Conservation (phyloP, 768 basidiomycete species). For the Clathrus columnatus region DNA sequence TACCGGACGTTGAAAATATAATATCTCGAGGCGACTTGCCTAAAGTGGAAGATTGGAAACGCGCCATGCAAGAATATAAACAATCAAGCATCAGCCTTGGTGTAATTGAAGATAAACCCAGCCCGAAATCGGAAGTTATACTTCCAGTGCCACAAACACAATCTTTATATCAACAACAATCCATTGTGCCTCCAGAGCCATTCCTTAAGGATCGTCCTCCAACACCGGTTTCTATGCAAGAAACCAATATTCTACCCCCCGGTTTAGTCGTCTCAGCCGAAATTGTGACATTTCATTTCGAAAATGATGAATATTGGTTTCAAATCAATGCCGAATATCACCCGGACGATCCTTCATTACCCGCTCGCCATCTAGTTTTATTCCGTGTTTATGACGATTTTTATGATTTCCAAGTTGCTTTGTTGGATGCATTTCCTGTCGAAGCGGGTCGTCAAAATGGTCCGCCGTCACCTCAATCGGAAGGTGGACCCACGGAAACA, state of each 20-base stretch:
- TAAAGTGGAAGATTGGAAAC: slow-evolving; percentile 98
- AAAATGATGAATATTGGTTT: slow-evolving; percentile 97
- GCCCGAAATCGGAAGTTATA: slow-evolving; percentile 35
- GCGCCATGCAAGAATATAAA: slow-evolving; percentile 90
- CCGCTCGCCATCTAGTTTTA: slow-evolving; percentile 71
- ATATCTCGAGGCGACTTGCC: slow-evolving; percentile 87
- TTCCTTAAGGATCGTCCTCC: slow-evolving; percentile 5
- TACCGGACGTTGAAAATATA: slow-evolving; percentile 65
- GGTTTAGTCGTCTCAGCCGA: slow-evolving; percentile 81
- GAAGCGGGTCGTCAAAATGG: slow-evolving; percentile 71
- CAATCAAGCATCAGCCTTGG: slow-evolving; percentile 93
- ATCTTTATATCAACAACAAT: slow-evolving; percentile 9
- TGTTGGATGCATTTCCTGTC: slow-evolving; percentile 78
- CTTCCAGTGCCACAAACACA: slow-evolving; percentile 14
- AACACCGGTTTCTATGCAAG: slow-evolving; percentile 18
- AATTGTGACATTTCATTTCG: slow-evolving; percentile 95
- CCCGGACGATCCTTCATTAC: slow-evolving; percentile 59
- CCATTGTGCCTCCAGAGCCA: not conserved
- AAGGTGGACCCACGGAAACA: slow-evolving; percentile 27
- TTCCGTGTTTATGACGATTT: slow-evolving; percentile 98
- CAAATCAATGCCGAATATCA: slow-evolving; percentile 84
- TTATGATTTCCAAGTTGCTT: slow-evolving; percentile 89
- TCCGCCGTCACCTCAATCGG: slow-evolving; percentile 21
- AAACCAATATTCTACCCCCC: slow-evolving; percentile 51
- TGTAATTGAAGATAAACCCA: slow-evolving; percentile 60